Evolutionary conservation across 305 asterid genomes (phyloP), one percentile per base, ranked within the genome.

Genomic region (Ajuga reptans): DNA sequence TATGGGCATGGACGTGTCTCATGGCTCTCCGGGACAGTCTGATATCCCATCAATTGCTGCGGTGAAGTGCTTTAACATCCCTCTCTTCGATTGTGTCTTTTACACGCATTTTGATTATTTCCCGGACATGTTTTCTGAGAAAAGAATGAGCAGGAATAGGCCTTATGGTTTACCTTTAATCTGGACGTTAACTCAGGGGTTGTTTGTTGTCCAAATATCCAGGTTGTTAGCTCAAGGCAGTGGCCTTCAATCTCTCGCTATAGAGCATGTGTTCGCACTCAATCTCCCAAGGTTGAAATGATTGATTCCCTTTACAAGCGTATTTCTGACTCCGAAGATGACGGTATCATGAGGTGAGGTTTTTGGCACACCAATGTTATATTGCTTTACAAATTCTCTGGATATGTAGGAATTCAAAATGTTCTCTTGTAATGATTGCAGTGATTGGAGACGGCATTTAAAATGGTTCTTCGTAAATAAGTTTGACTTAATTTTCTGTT

Each of bases 1-100:
- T 74, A 79, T 89, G 45, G 98, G 98, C 24, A 89, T 92, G 98
- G 96, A 89, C 60, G 96, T 92, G 4, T 92, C 96, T 0, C 98
- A 89, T 54, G 96, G 98, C 64, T 83, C 92, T 31, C 96, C 96
- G 36, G 96, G 96, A 54, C 92, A 83, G 66, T 88, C 96, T 60
- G 96, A 92, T 73, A 37, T 89, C 31, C 98, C 97, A 2, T 91
- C 97, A 11, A 87, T 88, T 80, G 96, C 97, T 64, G 96, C 96
- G 54, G 97, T 90, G 72, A 70, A 52, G 52, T 66, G 39, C 17
- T 53, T 9, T 24, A 6, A 18, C 31, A 24, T 53, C 7, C 14
- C 36, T 71, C 51, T 49, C 1, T 33, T 33, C 6, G 1, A 24
- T 37, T 16, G 10, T 51, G 29, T 60, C 41, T 12, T 18, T 49